Base-by-base conservation (phyloP, 805 yeast species). In the Candida pseudofarinosa region DNA sequence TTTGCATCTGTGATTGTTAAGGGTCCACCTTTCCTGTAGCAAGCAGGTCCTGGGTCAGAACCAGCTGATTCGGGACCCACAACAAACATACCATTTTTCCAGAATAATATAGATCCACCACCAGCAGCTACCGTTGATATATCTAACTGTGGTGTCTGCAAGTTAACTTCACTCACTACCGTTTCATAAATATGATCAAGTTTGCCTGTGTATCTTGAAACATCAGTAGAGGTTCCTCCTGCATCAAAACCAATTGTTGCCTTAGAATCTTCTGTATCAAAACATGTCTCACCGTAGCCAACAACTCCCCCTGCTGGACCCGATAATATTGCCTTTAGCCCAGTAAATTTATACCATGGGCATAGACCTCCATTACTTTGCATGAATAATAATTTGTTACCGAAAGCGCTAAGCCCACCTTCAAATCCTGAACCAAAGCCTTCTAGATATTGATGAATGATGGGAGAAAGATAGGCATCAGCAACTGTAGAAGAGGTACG, bases 241-340 rank as follows among this genome's bases (percentile, higher is more conserved):
- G 72, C 72, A 52, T 71, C 67, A 45, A 59, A 59, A 1, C 69
- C 69, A 14, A 64, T 59, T 38, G 63, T 58, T 26, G 63, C 64
- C 20, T 37, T 44, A 4, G 35, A 39, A 18, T 43, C 35, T 4
- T 20, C 32, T 5, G 30, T 18, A 44, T 71, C 74, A 56, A 74
- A 86, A 44, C 95, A 85, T 0, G 97, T 88, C 39, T 79, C 74
- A 0, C 96, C 85, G 52, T 80, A 85, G 1, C 97, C 97, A 30
- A 89, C 96, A 35, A 89, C 95, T 38, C 97, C 97, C 30, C 97
- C 97, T 3, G 97, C 97, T 3, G 97, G 97, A 1, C 97, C 97
- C 1, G 95, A 86, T 19, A 89, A 63, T 39, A 89, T 85, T 3
- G 97, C 95, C 49, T 80, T 74, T 32, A 89, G 68, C 3, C 97